Evolutionary conservation across 768 basidiomycete species (phyloP), one percentile per base, ranked within the genome.

Genomic region (Coprinopsis sp.): DNA sequence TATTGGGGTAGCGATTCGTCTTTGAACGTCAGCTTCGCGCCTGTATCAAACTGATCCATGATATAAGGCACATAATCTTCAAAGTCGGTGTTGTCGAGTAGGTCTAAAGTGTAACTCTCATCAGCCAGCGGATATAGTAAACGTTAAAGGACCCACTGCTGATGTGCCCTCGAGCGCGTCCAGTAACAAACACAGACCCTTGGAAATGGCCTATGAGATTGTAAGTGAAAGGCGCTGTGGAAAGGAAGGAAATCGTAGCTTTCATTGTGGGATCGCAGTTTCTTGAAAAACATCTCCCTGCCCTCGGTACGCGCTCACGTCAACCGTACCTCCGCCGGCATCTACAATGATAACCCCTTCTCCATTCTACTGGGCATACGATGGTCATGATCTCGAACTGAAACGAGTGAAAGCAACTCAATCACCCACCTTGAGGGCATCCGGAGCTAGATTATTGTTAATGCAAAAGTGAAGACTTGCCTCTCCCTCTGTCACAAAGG

Each of bases 401-500:
- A 29, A 22, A 19, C 3, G n/a, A 19, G 37, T 25, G 45, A n/a
- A n/a, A 11, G 13, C 22, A n/a, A 45, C n/a, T n/a, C 22, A 27
- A 45, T 14, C 13, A 21, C 46, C 37, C 44, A 60, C 62, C 33
- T 52, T 25, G n/a, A 52, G 44, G 0, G 56, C 56, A 10, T 56
- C 51, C 22, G 51, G 46, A 29, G 51, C 62, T 5, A 76, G 43
- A 1, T 75, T 68, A 33, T 67, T 72, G 16, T 69, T 60, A 18
- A 80, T 63, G 43, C 77, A 77, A 55, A 68, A 81, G 50, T 82
- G 73, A 4, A 82, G 54, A 54, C 74, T 77, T 0, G 81, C 81
- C 51, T 84, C 81, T 0, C 80, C 81, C 51, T 83, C 81, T 0
- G 79, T 80, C 21, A 83, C 69, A 38, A 82, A 73, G 2, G 70